Base-by-base conservation (phyloP, 2,329 filamentous ascomycete genomes). In the Plenodomus tracheiphilus region DNA sequence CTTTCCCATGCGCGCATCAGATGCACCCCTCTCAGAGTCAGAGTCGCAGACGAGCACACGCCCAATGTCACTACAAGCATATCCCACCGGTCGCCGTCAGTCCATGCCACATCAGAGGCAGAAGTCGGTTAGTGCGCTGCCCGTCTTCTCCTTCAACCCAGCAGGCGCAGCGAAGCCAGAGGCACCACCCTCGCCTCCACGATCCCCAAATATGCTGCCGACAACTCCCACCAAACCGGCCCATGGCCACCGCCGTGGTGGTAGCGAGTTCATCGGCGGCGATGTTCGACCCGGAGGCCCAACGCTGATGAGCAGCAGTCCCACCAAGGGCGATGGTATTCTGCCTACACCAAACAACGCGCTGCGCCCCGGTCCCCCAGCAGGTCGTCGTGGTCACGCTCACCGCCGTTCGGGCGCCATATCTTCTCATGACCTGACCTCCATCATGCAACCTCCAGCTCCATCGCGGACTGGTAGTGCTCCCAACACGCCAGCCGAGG, bases 251-350 rank as follows among this genome's bases (percentile, higher is more conserved):
- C 82, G 86, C 62, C 83, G 92, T 63, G 88, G 88, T 45, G 88
- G 85, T 21, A 96, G 91, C 68, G 91, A 96, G 69, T 91, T 95
- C 64, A 88, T 95, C 39, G 90, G 90, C 32, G 89, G 88, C 7
- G 87, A 87, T 60, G 74, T 74, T 37, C 74, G 76, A 62, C 56
- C 71, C 61, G 75, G 77, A 63, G 65, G 73, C 74, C 81, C 58
- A 77, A 84, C 60, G 72, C 79, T 72, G 75, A 79, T 89, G 74
- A 88, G 84, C 70, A 82, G 83, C 11, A 91, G 86, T 62, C 86
- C 87, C 21, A 87, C 85, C 10, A 89, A 86, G 45, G 80, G 78
- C 50, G 83, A 84, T 5, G 81, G 82, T 56, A 71, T 79, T 7
- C 79, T 85, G 8, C 82, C 84, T 43, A 73, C 77, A 10, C 78